Base-by-base conservation (phyloP, 176 grass and related monocot genomes). In the Cymbopogon citratus region DNA sequence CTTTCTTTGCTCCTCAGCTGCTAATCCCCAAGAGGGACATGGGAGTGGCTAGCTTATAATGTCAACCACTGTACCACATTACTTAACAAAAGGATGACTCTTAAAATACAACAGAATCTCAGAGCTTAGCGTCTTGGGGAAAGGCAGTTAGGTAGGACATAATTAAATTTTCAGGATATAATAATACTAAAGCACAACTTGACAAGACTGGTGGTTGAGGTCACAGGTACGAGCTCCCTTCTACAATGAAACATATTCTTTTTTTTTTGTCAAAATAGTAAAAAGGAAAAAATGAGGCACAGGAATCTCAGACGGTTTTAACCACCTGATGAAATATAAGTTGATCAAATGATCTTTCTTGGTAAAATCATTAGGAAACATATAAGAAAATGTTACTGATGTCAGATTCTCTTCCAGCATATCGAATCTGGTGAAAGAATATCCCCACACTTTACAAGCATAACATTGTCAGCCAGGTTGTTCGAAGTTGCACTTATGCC, bases 11-110 rank as follows among this genome's bases (percentile, higher is more conserved):
- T 54, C 67, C 54, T 66, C 84, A 43, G 8, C 26, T 34, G 11
- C 59, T 39, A 35, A 57, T 79, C 84, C 72, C 68, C 18, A 38
- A 51, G 48, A 85, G 31, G 16, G 54, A 64, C 63, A 19, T 46
- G 13, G 21, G 66, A 72, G 8, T 27, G 34, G 41, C 43, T 87
- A 54, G 29, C 12, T 33, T 80, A 11, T 19, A 57, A 27, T 40
- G 46, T 70, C 31, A 2, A 40, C 7, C 38, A 9, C 38, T 40
- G 38, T 35, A 80, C 29, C 65, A 45, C 61, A 45, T 9, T 14
- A 31, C 62, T n/a, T 52, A 15, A 63, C 44, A 14, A 34, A n/a
- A 68, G 12, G 63, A 79, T 66, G 76, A 16, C n/a, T 66, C 28
- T 18, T 45, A 16, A 9, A 27, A 61, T 65, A 80, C 5, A 33